phyloP scores from a whole-genome alignment of 2,329 filamentous ascomycete species.

The Talaromyces sp. region DNA sequence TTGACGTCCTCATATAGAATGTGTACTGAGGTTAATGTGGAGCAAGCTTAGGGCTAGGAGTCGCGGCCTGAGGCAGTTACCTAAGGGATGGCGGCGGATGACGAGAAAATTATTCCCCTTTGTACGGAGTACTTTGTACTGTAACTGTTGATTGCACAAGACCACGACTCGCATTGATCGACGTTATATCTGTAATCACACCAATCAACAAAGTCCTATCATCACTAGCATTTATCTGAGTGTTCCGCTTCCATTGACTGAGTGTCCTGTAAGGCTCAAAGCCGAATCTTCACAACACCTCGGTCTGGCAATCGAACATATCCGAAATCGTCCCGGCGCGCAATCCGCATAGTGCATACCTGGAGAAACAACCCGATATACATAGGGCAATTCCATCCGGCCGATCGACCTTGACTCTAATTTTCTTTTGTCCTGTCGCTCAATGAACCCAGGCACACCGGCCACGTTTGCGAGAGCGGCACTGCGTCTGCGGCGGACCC shows the following conservation, averaged over 20 bases:
- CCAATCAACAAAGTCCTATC: background rate
- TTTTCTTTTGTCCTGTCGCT: background rate
- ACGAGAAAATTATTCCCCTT: background rate
- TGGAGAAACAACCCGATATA: background rate
- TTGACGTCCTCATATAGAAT: no score
- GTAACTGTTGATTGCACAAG: background rate
- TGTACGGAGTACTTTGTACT: no score
- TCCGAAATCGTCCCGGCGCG: background rate
- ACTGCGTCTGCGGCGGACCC: background rate
- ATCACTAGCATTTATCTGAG: background rate
- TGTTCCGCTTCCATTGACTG: background rate
- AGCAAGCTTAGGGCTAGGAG: no score
- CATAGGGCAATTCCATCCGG: background rate
- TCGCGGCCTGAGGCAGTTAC: no score
- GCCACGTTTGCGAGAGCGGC: background rate
- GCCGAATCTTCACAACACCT: slow-evolving; percentile 1
- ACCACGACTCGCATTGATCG: background rate
- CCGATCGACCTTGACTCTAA: background rate
- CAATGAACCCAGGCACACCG: slow-evolving; percentile 4
- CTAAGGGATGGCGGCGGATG: background rate
- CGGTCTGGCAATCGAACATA: background rate
- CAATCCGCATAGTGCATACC: background rate
- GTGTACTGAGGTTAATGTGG: no score
- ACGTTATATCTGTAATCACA: background rate
- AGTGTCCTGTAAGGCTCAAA: background rate